Evolutionary conservation across 2,329 filamentous ascomycete species (phyloP).

Genomic region (Neopestalotiopsis clavispora): DNA sequence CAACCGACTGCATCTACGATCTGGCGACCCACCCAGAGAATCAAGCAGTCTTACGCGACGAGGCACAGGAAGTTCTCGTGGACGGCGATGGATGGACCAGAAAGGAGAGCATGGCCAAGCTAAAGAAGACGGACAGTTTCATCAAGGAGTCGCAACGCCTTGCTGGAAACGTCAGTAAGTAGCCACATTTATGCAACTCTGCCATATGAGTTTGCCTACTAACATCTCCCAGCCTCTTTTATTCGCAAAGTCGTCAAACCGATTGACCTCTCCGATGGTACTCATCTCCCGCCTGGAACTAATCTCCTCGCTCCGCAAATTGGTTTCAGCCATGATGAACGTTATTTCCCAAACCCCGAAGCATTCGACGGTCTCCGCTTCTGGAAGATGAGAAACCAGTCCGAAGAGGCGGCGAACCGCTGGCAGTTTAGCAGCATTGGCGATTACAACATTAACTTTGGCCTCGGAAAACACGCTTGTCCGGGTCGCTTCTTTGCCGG

Average conservation of each 20-base stretch:
- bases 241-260: constrained; percentile 54
- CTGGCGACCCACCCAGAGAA: constrained; percentile 55
- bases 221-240: constrained; percentile 44
- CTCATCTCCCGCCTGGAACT: constrained; percentile 50
- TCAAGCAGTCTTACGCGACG: constrained; percentile 54
- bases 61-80: constrained; percentile 46
- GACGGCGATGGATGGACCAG: constrained; percentile 39
- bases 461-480: constrained; percentile 45
- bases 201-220: not conserved
- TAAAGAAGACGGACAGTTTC: constrained; percentile 47
- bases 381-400: constrained; percentile 38
- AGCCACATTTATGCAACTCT: not conserved
- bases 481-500: constrained; percentile 51
- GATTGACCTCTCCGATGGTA: constrained; percentile 59
- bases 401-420: constrained; percentile 19
- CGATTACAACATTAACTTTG: constrained; percentile 42
- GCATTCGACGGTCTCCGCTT: constrained; percentile 46
- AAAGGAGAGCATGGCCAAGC: constrained; percentile 40
- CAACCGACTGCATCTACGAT: constrained; percentile 57
- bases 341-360: constrained; percentile 39
- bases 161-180: constrained; percentile 42
- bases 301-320: constrained; percentile 46
- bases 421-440: constrained; percentile 41
- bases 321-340: constrained; percentile 42
- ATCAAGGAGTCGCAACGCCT: constrained; percentile 42